A percentile compares a stretch with the other conserved stretches of the same genome.
These are phyloP conservation scores for Claviceps capensis DNA, from an alignment of 2,329 filamentous ascomycete genomes.

Conservation along the genomic window DNA sequence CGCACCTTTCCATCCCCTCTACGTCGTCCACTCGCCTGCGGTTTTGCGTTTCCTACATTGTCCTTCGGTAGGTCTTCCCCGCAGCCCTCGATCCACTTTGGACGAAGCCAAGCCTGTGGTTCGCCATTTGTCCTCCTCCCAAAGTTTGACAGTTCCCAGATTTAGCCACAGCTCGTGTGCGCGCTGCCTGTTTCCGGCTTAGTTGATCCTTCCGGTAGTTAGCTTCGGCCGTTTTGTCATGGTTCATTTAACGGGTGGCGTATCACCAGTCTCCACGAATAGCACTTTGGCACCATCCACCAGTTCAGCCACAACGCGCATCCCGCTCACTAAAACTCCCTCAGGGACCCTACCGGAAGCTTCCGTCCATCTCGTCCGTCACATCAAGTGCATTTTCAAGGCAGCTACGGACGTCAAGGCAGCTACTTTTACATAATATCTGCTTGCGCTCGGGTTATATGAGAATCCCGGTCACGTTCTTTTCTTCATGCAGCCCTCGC, in stretches of 20 bases:
- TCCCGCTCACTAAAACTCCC: not conserved
- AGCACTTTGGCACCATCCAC: not conserved
- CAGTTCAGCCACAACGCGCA: not conserved
- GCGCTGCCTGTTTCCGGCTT: not conserved
- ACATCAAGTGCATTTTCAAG: not conserved
- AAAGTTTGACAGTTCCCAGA: not conserved
- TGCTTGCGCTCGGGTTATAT: not conserved
- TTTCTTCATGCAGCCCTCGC: no score
- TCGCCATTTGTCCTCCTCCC: not conserved
- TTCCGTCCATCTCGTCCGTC: not conserved
- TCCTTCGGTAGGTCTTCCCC: not conserved
- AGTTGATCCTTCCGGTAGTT: not conserved
- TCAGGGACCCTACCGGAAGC: not conserved
- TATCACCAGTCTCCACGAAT: not conserved
- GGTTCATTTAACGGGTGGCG: not conserved
- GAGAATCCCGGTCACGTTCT: not conserved
- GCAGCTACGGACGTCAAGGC: not conserved
- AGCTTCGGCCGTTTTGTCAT: not conserved
- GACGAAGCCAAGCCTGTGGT: not conserved
- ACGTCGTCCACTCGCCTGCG: no score
- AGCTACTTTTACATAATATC: not conserved
- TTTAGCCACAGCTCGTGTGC: not conserved
- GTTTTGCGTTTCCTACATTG: no score
- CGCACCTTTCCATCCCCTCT: no score
- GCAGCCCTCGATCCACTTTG: not conserved